Evolutionary conservation across 1,139 yeast genomes (phyloP).

Genomic region (Scheffersomyces titani): DNA sequence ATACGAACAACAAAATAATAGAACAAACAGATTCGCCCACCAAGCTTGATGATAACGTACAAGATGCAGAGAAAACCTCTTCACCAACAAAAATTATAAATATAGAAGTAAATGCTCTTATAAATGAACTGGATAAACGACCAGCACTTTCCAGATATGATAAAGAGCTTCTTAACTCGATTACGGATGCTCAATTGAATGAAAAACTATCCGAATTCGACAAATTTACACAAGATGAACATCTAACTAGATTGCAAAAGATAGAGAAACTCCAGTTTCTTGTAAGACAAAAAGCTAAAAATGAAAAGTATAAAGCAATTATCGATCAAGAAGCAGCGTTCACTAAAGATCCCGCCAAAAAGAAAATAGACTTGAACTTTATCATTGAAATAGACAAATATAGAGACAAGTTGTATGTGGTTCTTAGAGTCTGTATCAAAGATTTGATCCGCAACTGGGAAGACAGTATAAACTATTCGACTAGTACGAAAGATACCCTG

Average conservation of each 20-base stretch:
- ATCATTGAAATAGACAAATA: conserved; percentile 28
- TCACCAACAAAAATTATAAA: not conserved
- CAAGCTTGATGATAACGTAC: not conserved
- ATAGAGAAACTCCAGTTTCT: conserved; percentile 25
- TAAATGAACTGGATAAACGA: not conserved
- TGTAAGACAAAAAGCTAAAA: conserved; percentile 16
- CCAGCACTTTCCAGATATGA: conserved; percentile 8
- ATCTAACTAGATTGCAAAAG: conserved; percentile 23
- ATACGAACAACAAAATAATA: no score
- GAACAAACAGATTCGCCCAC: not conserved
- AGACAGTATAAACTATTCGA: not conserved
- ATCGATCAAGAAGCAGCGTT: conserved; percentile 23
- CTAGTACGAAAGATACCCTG: not conserved
- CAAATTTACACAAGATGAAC: conserved; percentile 17
- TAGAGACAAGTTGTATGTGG: conserved; percentile 33
- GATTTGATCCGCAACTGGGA: conserved; percentile 50
- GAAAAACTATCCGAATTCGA: conserved; percentile 21
- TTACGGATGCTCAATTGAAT: conserved; percentile 22
- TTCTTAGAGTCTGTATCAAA: conserved; percentile 53
- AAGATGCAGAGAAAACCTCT: not conserved
- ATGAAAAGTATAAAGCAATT: conserved; percentile 15
- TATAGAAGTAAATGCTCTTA: not conserved
- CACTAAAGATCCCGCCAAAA: conserved; percentile 13
- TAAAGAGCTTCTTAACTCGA: conserved; percentile 12
- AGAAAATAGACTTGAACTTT: conserved; percentile 30